Evolutionary conservation across 23 red algal species (phyloP), one percentile per base, ranked within the genome.

Genomic region (Gracilaria domingensis): DNA sequence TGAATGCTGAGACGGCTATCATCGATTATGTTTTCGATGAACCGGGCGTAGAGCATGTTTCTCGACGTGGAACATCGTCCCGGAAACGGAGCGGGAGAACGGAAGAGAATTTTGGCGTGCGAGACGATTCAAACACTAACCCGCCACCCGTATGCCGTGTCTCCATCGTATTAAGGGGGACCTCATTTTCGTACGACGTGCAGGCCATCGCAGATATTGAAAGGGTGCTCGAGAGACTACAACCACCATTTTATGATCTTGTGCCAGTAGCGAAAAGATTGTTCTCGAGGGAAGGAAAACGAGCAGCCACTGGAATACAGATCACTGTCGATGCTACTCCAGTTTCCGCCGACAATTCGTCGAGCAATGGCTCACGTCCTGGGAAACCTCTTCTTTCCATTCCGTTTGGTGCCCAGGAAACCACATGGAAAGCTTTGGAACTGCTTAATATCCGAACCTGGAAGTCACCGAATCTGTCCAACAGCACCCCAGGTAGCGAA

Each of bases 11-110:
- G 58, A 81, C 74, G 4, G 87, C 87, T 8, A 71, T 90, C 24
- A 59, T 80, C 21, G 71, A 90, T 54, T 90, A 90, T n/a, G 87
- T 90, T 8, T 90, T 90, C 81, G 87, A 90, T 53, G 87, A 90
- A 51, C 87, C 87, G 50, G 87, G 87, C 28, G 51, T 86, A 8
- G 53, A 20, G 36, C 53, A 24, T 36, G 24, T n/a, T 37, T 60
- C 18, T 82, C 53, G 40, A 62, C 28, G n/a, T 14, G 17, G 64
- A 4, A 13, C 23, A 2, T 17, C 21, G 20, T 5, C 23, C 23
- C 79, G 72, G 16, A 23, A 77, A 49, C 34, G 12, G 4, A 45
- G 45, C 20, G 26, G 3, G 1, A 18, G 39, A 16, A 30, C 38
- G 13, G 23, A 50, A 28, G 25, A 26, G 45, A 77, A 51, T 17